Conservation (phyloP, 2,329 filamentous ascomycete genomes). For the Cladosporium sp. region DNA sequence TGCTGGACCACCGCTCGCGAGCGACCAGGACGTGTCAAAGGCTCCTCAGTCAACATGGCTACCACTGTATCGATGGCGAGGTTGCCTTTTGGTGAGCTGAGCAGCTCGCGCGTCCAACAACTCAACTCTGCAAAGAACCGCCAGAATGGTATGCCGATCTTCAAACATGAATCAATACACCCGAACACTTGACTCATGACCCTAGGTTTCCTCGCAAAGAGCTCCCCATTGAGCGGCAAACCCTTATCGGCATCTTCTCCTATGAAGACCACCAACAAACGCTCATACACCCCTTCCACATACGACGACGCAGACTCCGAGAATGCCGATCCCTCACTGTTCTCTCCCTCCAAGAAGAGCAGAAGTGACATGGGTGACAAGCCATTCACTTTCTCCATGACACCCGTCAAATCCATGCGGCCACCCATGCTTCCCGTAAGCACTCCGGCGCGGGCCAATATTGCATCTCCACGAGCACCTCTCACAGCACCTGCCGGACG, state of each 20-base stretch:
- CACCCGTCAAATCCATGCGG: slow-evolving; percentile 37
- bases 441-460: slow-evolving; percentile 42
- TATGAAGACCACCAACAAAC: slow-evolving; percentile 45
- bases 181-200: neutral
- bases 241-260: slow-evolving; percentile 30
- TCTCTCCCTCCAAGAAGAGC: slow-evolving; percentile 54
- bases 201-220: slow-evolving; percentile 19
- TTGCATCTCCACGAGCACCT: slow-evolving; percentile 45
- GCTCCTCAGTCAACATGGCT: slow-evolving; percentile 27
- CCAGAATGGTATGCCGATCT: slow-evolving; percentile 57
- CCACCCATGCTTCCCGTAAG: slow-evolving; percentile 34
- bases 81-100: slow-evolving; percentile 74
- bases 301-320: slow-evolving; percentile 53
- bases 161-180: neutral
- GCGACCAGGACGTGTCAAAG: slow-evolving; percentile 7
- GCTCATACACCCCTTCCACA: slow-evolving; percentile 45
- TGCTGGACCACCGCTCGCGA: slow-evolving; percentile 14
- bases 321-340: slow-evolving; percentile 58
- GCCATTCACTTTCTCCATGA: slow-evolving; percentile 43
- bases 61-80: slow-evolving; percentile 45
- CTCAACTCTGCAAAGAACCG: slow-evolving; percentile 76
- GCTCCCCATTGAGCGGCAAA: slow-evolving; percentile 31
- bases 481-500: slow-evolving; percentile 71
- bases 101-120: slow-evolving; percentile 67
- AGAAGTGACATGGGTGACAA: slow-evolving; percentile 46